A percentile compares a stretch with the other conserved stretches of the same genome.
phyloP scores from a whole-genome alignment of 73 alveolate species.

The Blepharisma stoltei region DNA sequence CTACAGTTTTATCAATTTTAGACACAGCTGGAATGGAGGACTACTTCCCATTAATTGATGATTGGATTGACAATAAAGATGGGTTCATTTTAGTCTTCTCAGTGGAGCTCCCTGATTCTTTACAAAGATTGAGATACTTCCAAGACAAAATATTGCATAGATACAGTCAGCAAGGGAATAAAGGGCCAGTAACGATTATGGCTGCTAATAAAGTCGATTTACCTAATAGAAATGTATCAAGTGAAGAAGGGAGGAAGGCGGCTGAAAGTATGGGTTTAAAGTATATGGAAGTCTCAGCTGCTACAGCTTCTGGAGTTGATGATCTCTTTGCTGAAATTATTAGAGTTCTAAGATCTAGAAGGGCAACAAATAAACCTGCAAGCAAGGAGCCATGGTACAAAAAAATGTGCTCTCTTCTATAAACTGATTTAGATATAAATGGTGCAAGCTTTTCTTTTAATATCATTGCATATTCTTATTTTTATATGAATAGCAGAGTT shows the following conservation, averaged over 20 bases:
- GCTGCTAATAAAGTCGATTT: slow-evolving; percentile 31
- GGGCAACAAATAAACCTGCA: not conserved
- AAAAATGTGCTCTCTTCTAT: too few relatives aligned
- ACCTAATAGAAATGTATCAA: not conserved
- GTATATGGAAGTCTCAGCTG: slow-evolving; percentile 13
- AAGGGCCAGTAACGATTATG: slow-evolving; percentile 18
- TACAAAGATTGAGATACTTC: not conserved
- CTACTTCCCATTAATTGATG: slow-evolving; percentile 27
- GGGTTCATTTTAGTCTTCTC: slow-evolving; percentile 51
- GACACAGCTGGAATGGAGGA: slow-evolving; percentile 41
- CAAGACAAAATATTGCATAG: not conserved
- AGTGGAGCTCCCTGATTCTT: slow-evolving; percentile 37
- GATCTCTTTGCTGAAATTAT: slow-evolving; percentile 1
- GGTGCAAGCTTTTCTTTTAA: too few relatives aligned
- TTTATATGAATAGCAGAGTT: too few relatives aligned
- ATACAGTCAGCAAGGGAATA: not conserved
- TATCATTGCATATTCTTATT: too few relatives aligned
- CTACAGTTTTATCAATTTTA: slow-evolving; percentile 10
- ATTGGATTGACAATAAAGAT: slow-evolving; percentile 40
- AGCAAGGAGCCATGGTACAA: not conserved
- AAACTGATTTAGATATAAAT: too few relatives aligned
- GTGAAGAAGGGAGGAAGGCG: slow-evolving; percentile 18
- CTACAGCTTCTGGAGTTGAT: not conserved
- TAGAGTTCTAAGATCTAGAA: not conserved
- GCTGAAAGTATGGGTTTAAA: slow-evolving; percentile 4